These are phyloP conservation scores for Citrus maxima DNA, from an alignment of 345 rosid genomes.

Conservation along the genomic window DNA sequence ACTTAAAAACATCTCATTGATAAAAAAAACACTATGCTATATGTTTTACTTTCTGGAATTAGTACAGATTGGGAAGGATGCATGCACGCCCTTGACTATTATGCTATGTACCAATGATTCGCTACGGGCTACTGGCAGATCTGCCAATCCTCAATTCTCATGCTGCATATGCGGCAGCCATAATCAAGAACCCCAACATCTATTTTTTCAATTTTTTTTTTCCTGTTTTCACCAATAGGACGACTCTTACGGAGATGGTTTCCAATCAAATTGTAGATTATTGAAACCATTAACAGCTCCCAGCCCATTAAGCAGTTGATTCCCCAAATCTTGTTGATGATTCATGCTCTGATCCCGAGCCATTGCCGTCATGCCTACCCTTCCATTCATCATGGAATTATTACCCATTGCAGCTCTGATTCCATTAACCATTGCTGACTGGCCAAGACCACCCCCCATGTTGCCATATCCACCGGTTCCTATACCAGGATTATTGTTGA, in stretches of 20 bases:
- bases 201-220: too few relatives aligned
- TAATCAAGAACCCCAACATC: conserved; percentile 20
- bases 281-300: conserved; percentile 74
- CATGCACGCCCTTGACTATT: conserved; percentile 25
- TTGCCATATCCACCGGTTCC: conserved; percentile 44
- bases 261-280: conserved; percentile 89
- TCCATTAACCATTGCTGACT: conserved; percentile 56
- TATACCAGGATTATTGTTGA: conserved; percentile 35
- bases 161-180: conserved; percentile 35
- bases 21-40: conserved; percentile 41
- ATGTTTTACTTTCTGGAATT: conserved; percentile 45
- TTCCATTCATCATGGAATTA: conserved; percentile 66
- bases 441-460: conserved; percentile 61
- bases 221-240: background rate
- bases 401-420: conserved; percentile 60
- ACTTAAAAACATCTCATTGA: conserved; percentile 38
- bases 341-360: conserved; percentile 60
- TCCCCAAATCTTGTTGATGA: conserved; percentile 77
- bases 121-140: conserved; percentile 28
- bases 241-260: conserved; percentile 45
- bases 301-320: conserved; percentile 59
- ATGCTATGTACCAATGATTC: conserved; percentile 20
- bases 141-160: conserved; percentile 23
- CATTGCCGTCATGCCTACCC: conserved; percentile 52
- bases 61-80: conserved; percentile 40